Evolutionary conservation across 2,329 filamentous ascomycete species (phyloP), one percentile per base, ranked within the genome.

Genomic region (Phialophora verrucosa): DNA sequence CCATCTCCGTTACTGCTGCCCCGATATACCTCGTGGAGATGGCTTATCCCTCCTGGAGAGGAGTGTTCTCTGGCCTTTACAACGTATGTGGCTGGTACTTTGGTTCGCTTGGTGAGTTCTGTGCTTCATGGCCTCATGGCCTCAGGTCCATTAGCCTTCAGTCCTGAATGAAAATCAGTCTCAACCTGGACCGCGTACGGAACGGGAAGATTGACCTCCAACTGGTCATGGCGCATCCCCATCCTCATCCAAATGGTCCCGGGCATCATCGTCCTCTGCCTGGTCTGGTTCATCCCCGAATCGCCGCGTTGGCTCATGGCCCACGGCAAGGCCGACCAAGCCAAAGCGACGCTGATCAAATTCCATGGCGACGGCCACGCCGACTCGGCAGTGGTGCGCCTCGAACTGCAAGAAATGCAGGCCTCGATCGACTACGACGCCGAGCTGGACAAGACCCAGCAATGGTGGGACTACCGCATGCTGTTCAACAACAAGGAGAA

Each of bases 311-410:
- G 27, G 50, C 78, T 88, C 23, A 85, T 87, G 60, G 82, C 83
- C 63, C 83, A 87, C 64, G 83, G 86, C 66, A 82, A 83, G 7
- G 79, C 83, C 14, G 85, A 87, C 23, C 82, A 88, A 69, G 86
- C 85, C 0, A 77, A 84, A n/a, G 76, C 80, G 3, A 83, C 85
- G 3, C 90, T 66, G 6, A 80, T 83, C 5, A 84, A 83, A 65
- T 86, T 86, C 70, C 88, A 88, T 55, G 87, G 85, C 2, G 82
- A 87, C 69, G 79, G 80, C 77, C 23, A 58, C 64, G 1, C 67
- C 74, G 31, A 72, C 71, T 14, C 62, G 69, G 27, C 75, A 23
- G 50, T 72, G 58, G 75, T 76, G 6, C 64, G 69, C 17, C 66
- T 75, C 0, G 74, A 78, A 51, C 74, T 75, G 50, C 72, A 73